Evolutionary conservation across 371 early-diverging fungal species (phyloP).

Genomic region (Nosema bombycis): DNA sequence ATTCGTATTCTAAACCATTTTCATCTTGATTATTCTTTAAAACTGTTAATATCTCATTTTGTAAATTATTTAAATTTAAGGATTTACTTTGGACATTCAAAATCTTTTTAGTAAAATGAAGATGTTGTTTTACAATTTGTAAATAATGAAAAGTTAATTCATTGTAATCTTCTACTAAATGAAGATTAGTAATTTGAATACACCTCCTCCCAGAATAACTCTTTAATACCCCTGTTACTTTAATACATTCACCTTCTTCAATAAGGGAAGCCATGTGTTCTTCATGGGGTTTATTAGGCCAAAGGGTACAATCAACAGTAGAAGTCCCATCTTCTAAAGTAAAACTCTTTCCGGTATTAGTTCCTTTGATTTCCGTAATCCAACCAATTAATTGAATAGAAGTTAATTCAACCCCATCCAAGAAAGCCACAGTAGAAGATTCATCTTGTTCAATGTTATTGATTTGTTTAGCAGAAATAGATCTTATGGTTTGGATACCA

Average conservation of each 20-base stretch:
- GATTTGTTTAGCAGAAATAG: conserved; percentile 54
- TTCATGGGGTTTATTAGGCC: conserved; percentile 48
- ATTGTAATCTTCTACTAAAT: conserved; percentile 46
- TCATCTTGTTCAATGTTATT: conserved; percentile 32
- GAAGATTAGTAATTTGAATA: conserved; percentile 33
- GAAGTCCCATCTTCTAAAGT: conserved; percentile 54
- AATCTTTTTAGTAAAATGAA: conserved; percentile 28
- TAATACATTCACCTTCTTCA: conserved; percentile 35
- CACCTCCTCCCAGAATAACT: conserved; percentile 43
- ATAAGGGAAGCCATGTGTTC: conserved; percentile 30
- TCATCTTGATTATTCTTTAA: conserved; percentile 55
- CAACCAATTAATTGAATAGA: conserved; percentile 44
- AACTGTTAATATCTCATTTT: conserved; percentile 53
- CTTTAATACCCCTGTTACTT: conserved; percentile 49
- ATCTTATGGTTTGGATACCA: conserved; percentile 46
- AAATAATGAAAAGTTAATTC: conserved; percentile 46
- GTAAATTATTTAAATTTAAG: conserved; percentile 31
- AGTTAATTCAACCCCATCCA: conserved; percentile 46
- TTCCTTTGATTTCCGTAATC: conserved; percentile 25
- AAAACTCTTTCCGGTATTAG: conserved; percentile 49
- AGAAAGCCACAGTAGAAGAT: conserved; percentile 9
- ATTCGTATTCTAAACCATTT: conserved; percentile 51
- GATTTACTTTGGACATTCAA: conserved; percentile 2
- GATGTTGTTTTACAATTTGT: conserved; percentile 38
- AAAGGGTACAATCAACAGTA: conserved; percentile 46